A percentile compares a stretch with the other conserved stretches of the same genome.
These are phyloP conservation scores for Schizophyllum commune DNA, from an alignment of 1,284 basidiomycete species.

Conservation along the genomic window DNA sequence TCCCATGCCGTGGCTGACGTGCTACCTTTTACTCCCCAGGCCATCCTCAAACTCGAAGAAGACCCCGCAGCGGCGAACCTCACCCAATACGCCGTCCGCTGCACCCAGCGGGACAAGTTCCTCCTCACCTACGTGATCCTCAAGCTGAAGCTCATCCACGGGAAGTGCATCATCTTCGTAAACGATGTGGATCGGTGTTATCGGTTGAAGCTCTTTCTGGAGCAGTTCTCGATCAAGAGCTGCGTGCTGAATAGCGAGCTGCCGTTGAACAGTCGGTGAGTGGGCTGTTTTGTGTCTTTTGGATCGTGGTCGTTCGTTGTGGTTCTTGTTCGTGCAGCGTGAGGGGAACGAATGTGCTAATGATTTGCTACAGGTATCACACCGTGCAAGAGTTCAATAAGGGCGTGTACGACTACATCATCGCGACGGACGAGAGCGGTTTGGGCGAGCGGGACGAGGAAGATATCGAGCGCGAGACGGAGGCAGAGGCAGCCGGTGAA, in stretches of 20 bases:
- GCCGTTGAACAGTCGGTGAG: slow-evolving; percentile 66
- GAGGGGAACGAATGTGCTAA: slow-evolving; percentile 2
- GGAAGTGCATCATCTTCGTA: slow-evolving; percentile 96
- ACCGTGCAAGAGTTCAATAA: slow-evolving; percentile 99
- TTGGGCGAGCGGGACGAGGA: slow-evolving; percentile 46
- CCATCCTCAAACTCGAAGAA: slow-evolving; percentile 81
- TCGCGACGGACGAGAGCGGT: slow-evolving; percentile 90
- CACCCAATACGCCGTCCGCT: slow-evolving; percentile 85
- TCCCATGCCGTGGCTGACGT: no score
- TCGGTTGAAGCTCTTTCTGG: slow-evolving; percentile 92
- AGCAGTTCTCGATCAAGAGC: slow-evolving; percentile 95
- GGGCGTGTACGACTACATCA: slow-evolving; percentile 97
- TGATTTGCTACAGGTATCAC: slow-evolving; percentile 62
- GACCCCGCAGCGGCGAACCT: slow-evolving; percentile 74
- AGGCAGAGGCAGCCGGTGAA: slow-evolving; percentile 20
- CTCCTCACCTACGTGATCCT: slow-evolving; percentile 91
- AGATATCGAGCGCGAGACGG: slow-evolving; percentile 19
- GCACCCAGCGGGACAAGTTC: slow-evolving; percentile 94
- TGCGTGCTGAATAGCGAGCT: slow-evolving; percentile 97
- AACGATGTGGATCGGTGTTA: slow-evolving; percentile 96
- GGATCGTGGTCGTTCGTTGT: background rate
- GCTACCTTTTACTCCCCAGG: slow-evolving; percentile 40
- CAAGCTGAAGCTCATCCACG: slow-evolving; percentile 90
- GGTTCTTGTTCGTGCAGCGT: background rate
- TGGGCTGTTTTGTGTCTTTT: background rate